Conservation (phyloP, 495 filamentous ascomycete species). For the Usnea hakonensis region DNA sequence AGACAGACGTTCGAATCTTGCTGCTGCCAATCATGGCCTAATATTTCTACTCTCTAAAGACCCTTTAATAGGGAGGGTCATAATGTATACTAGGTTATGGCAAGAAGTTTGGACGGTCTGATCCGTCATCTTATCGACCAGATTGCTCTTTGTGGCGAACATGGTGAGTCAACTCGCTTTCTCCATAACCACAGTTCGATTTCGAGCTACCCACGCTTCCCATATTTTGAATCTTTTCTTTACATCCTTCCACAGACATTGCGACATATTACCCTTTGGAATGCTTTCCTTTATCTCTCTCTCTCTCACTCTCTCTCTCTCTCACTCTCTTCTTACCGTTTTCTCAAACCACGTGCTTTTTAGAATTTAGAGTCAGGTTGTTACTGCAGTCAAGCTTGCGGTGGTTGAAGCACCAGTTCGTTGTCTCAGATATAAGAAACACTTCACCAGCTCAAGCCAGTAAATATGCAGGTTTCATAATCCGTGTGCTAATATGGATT, state of each 20-base stretch:
- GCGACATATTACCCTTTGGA: neutral
- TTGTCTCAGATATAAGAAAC: neutral
- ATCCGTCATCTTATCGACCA: slow-evolving; percentile 63
- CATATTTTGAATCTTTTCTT: neutral
- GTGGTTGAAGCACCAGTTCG: neutral
- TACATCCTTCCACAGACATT: neutral
- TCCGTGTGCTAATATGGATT: neutral
- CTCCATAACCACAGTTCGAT: neutral
- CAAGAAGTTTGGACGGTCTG: slow-evolving; percentile 56
- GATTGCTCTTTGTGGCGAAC: slow-evolving; percentile 60
- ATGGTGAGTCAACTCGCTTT: slow-evolving; percentile 48
- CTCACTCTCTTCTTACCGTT: neutral
- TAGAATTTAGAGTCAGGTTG: neutral
- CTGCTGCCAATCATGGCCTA: slow-evolving; percentile 15
- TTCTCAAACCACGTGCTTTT: neutral
- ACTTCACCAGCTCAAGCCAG: neutral
- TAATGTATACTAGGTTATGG: slow-evolving; percentile 43
- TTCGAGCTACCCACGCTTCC: neutral
- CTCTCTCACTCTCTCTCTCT: no score
- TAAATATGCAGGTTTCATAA: no score
- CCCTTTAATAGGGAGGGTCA: slow-evolving; percentile 13
- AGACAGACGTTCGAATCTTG: slow-evolving; percentile 11
- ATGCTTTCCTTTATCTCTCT: no score
- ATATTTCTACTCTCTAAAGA: neutral
- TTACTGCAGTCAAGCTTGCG: neutral